Evolutionary conservation across 2,329 filamentous ascomycete genomes (phyloP).

Genomic region (Alternaria longipes): DNA sequence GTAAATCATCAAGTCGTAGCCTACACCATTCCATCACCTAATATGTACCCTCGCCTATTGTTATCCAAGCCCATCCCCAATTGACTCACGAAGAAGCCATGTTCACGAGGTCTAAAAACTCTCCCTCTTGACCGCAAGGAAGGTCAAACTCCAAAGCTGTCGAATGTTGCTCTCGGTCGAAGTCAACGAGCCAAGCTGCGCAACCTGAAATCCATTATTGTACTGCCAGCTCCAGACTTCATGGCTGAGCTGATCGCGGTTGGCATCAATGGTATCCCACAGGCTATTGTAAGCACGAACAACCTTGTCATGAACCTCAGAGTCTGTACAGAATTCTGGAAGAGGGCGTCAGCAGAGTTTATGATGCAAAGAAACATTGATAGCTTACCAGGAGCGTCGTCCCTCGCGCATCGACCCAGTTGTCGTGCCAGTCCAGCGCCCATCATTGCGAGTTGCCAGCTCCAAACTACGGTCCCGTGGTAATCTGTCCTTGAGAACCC

Average conservation of each 20-base stretch:
- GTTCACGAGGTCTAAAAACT: conserved; percentile 9
- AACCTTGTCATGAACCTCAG: conserved; percentile 56
- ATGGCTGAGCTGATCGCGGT: conserved; percentile 60
- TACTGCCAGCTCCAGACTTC: conserved; percentile 73
- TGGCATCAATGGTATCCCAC: conserved; percentile 69
- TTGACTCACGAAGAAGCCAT: background rate
- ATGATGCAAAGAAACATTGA: background rate
- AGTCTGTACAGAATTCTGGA: conserved; percentile 61
- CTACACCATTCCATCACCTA: background rate
- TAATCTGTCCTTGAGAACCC: conserved; percentile 68
- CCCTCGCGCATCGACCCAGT: conserved; percentile 60
- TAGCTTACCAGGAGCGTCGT: conserved; percentile 21
- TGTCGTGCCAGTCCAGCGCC: conserved; percentile 67
- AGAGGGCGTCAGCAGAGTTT: conserved; percentile 35
- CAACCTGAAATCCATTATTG: conserved; percentile 59
- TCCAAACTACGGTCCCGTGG: conserved; percentile 72
- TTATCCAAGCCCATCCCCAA: background rate
- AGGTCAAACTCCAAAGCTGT: conserved; percentile 68
- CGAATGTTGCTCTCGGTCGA: conserved; percentile 63
- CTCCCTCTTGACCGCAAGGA: conserved; percentile 63
- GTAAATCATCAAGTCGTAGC: background rate
- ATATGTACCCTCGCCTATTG: background rate
- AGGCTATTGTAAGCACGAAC: conserved; percentile 65
- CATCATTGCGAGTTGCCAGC: conserved; percentile 72
- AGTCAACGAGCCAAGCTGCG: conserved; percentile 62